Evolutionary conservation across 768 basidiomycete species (phyloP), one percentile per base, ranked within the genome.

Genomic region (Obba rivulosa): DNA sequence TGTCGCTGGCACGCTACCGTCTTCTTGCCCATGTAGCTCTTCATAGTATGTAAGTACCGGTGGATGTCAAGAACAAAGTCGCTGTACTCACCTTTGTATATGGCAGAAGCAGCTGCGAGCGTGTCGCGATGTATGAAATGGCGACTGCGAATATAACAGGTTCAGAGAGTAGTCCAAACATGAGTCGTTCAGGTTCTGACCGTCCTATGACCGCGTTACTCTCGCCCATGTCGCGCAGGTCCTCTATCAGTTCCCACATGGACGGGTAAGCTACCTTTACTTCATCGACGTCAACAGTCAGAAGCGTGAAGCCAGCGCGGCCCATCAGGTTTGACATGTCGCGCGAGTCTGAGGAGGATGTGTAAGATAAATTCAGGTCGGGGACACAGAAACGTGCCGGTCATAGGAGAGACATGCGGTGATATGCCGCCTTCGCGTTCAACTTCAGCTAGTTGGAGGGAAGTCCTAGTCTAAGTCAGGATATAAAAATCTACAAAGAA

Each of bases 351-450:
- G 48, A 11, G 23, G 14, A 41, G 17, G 4, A 14, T 31, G 28
- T 44, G 10, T 28, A 16, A 34, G 7, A 34, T 5, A 4, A 14
- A 16, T 41, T 31, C 16, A 49, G 3, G 35, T 34, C 36, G 43
- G 10, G 34, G 39, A 47, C 45, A 35, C 17, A 57, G 8, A 21
- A 3, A 60, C 75, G 24, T 49, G 92, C 94, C 89, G 52, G 94
- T 93, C 96, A 99, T 98, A 1, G 96, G 96, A 1, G 95, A 98
- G 31, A 99, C 68, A 49, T 92, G 87, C 5, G 94, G 93, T n/a
- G 93, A 93, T 46, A 99, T 87, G 1, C 96, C 96, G 7, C 96
- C 96, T 65, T 95, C 86, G 8, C 93, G 80, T 59, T 99, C 95
- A 18, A 85, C 72, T 70, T 98, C 90, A 8, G 96, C 95, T 0